Percentiles rank a stretch among this genome's conserved stretches.
phyloP scores from a whole-genome alignment of 1,284 basidiomycete genomes.

The Tremellales sp. region DNA sequence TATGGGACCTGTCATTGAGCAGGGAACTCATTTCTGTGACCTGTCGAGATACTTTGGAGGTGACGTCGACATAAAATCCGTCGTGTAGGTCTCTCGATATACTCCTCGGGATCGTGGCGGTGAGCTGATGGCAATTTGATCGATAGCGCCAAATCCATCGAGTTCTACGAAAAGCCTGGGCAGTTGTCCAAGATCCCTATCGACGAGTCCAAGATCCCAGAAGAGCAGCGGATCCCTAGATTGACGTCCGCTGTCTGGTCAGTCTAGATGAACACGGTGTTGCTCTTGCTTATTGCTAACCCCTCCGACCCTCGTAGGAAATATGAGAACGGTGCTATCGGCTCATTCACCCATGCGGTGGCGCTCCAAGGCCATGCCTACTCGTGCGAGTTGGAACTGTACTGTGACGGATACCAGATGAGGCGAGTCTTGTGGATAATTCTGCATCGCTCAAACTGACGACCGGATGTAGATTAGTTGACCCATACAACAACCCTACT shows the following conservation, averaged over 20 bases:
- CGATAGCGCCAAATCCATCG: constrained; percentile 74
- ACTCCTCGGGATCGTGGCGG: background rate
- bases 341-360: constrained; percentile 80
- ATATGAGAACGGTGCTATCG: constrained; percentile 86
- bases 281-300: constrained; percentile 6
- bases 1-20: constrained; percentile 87
- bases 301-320: constrained; percentile 58
- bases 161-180: constrained; percentile 88
- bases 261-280: too few species aligned
- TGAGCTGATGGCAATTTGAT: constrained; percentile 4
- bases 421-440: constrained; percentile 7
- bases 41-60: constrained; percentile 93
- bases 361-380: constrained; percentile 87
- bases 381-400: constrained; percentile 87
- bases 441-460: constrained; percentile 5
- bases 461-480: constrained; percentile 63
- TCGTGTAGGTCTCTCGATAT: constrained; percentile 50
- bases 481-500: constrained; percentile 69
- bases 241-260: constrained; percentile 52
- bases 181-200: constrained; percentile 68
- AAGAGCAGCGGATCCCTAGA: constrained; percentile 48
- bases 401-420: constrained; percentile 74
- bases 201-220: constrained; percentile 47
- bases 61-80: constrained; percentile 82
- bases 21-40: constrained; percentile 76